Evolutionary conservation across 73 alveolate species (phyloP).

Genomic region (Tetrahymena malaccensis): DNA sequence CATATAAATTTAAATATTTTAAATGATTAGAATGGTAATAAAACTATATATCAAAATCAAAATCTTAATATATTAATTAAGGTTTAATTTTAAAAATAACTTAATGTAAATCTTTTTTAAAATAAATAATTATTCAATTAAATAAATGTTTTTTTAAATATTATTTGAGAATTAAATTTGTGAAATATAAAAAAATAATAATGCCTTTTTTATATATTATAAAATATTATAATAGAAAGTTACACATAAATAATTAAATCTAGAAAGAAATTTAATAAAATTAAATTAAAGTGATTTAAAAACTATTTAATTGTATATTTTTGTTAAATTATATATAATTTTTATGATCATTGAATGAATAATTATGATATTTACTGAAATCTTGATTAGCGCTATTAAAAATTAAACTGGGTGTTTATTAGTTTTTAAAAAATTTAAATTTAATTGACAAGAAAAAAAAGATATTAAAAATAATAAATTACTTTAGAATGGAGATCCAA

Average conservation of each 20-base stretch:
- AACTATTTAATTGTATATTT: not conserved
- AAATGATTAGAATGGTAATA: no score
- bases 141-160: no score
- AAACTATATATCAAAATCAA: no score
- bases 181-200: no score
- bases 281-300: not conserved
- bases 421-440: not conserved
- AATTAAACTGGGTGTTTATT: not conserved
- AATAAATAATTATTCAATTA: no score
- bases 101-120: no score
- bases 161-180: no score
- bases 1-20: no score
- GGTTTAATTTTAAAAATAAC: no score
- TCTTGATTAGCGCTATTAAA: not conserved
- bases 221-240: not conserved
- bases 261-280: no score
- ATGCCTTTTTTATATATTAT: no score
- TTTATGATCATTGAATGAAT: not conserved
- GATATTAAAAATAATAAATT: not conserved
- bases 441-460: not conserved
- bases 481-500: not conserved
- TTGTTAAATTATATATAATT: not conserved
- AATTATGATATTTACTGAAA: not conserved
- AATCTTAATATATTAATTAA: no score
- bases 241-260: not conserved